phyloP scores from a whole-genome alignment of 768 basidiomycete genomes.

The Lanmaoa pseudosensibilis region DNA sequence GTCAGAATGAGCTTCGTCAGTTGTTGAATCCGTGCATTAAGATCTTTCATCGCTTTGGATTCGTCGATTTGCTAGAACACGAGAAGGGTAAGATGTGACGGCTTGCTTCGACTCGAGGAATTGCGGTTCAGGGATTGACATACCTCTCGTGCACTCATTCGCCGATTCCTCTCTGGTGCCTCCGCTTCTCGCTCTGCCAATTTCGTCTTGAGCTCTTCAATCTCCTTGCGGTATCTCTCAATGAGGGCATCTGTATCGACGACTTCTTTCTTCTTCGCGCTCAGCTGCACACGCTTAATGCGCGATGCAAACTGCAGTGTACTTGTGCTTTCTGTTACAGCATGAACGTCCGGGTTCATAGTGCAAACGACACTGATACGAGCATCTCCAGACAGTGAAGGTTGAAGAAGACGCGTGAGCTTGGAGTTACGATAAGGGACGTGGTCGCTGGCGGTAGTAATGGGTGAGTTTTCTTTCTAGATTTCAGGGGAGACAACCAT shows the following conservation, averaged over 20 bases:
- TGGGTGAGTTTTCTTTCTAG: not conserved
- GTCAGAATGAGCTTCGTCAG: constrained; percentile 84
- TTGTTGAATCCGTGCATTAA: constrained; percentile 78
- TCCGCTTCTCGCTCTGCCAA: constrained; percentile 71
- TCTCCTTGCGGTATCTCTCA: constrained; percentile 91
- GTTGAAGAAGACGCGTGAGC: constrained; percentile 90
- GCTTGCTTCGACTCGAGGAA: not conserved
- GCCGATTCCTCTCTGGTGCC: constrained; percentile 44
- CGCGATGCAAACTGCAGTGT: constrained; percentile 90
- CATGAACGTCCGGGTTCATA: constrained; percentile 79
- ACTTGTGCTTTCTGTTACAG: constrained; percentile 81
- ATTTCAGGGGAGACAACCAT: constrained; percentile 8
- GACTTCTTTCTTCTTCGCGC: constrained; percentile 91
- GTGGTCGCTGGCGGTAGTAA: constrained; percentile 57
- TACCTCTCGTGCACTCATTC: constrained; percentile 49
- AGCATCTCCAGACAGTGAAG: constrained; percentile 92
- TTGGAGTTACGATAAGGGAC: constrained; percentile 96
- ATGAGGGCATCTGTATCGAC: constrained; percentile 92
- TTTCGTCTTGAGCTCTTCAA: constrained; percentile 81
- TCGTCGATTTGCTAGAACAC: constrained; percentile 73
- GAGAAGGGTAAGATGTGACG: not conserved
- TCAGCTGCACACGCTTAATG: constrained; percentile 84
- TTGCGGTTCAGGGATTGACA: not conserved
- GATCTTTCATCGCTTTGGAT: constrained; percentile 79
- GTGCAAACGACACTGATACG: constrained; percentile 96